Percentiles rank a stretch among this genome's conserved stretches.
phyloP scores from a whole-genome alignment of 2,329 filamentous ascomycete genomes.

The Purpureocillium lavendulum region DNA sequence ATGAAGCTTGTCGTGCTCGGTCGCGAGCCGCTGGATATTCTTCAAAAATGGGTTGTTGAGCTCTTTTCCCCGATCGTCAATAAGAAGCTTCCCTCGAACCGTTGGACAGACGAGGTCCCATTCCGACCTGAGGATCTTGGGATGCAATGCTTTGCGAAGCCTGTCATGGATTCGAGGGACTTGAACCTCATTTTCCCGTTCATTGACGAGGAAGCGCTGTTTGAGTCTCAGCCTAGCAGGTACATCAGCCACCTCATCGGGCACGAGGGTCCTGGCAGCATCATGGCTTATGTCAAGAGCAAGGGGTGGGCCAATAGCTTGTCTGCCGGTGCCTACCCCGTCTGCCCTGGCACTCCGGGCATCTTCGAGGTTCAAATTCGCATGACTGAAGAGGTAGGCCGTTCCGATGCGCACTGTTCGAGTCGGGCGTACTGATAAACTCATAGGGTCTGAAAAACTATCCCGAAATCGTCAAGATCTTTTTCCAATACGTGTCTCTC shows the following conservation, averaged over 20 bases:
- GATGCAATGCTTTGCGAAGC: conserved; percentile 78
- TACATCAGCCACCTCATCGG: conserved; percentile 87
- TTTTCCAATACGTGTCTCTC: conserved; percentile 89
- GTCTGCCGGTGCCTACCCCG: conserved; percentile 64
- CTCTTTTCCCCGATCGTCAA: conserved; percentile 76
- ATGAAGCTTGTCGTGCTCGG: conserved; percentile 91
- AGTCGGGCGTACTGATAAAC: conserved; percentile 2
- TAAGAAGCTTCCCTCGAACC: conserved; percentile 61
- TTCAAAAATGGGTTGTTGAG: conserved; percentile 78
- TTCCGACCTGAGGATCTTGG: conserved; percentile 41
- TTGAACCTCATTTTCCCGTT: conserved; percentile 78
- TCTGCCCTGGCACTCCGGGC: conserved; percentile 70
- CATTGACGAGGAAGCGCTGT: conserved; percentile 72
- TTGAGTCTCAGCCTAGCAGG: conserved; percentile 71
- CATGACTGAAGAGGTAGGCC: conserved; percentile 67
- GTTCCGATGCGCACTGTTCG: background rate
- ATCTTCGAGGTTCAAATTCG: conserved; percentile 74
- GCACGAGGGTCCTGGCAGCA: conserved; percentile 86
- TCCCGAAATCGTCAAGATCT: conserved; percentile 68
- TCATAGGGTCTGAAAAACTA: conserved; percentile 63
- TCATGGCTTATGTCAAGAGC: conserved; percentile 80
- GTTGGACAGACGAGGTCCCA: conserved; percentile 44
- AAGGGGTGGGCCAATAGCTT: conserved; percentile 86
- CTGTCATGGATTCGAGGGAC: conserved; percentile 79
- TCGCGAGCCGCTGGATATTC: conserved; percentile 68